Conservation (phyloP, 768 basidiomycete genomes). For the Fibroporia radiculosa region DNA sequence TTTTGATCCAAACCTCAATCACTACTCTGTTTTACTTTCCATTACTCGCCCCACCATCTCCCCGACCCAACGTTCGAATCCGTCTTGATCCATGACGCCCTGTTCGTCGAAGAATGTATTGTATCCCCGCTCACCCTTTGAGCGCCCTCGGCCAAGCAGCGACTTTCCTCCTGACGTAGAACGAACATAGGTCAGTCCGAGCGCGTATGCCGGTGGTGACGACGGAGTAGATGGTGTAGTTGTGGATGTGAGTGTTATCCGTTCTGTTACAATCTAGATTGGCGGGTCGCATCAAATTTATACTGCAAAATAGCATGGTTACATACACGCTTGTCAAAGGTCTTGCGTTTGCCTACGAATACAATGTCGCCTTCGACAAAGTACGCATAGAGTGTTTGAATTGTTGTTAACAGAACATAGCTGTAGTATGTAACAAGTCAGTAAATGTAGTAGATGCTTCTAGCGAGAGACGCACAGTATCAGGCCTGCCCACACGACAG, state of each 20-base stretch:
- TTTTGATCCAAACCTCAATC: too few relatives aligned
- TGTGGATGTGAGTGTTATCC: slow-evolving; percentile 68
- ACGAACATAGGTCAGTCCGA: slow-evolving; percentile 64
- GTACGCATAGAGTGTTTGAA: slow-evolving; percentile 78
- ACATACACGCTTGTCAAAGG: slow-evolving; percentile 77
- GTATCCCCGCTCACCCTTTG: slow-evolving; percentile 48
- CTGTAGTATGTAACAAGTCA: too few relatives aligned
- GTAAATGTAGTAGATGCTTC: background rate
- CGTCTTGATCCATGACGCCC: slow-evolving; percentile 70
- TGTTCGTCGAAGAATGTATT: slow-evolving; percentile 75
- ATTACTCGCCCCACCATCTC: slow-evolving; percentile 64
- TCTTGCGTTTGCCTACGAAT: slow-evolving; percentile 86
- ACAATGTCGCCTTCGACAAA: slow-evolving; percentile 79
- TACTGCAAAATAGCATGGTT: background rate
- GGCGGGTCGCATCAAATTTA: background rate
- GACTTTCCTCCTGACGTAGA: slow-evolving; percentile 84
- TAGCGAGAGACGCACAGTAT: slow-evolving; percentile 50
- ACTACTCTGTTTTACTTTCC: slow-evolving; percentile 38
- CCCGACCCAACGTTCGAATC: slow-evolving; percentile 74
- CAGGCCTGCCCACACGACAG: slow-evolving; percentile 71
- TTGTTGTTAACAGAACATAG: slow-evolving; percentile 63
- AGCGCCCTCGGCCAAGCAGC: slow-evolving; percentile 63
- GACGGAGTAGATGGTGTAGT: slow-evolving; percentile 49
- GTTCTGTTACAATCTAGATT: slow-evolving; percentile 94
- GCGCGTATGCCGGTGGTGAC: slow-evolving; percentile 56